Percentiles rank a stretch among this genome's conserved stretches.
These are phyloP conservation scores for Globisporangium irregulare DNA, from an alignment of 352 stramenopile genomes.

Conservation along the genomic window DNA sequence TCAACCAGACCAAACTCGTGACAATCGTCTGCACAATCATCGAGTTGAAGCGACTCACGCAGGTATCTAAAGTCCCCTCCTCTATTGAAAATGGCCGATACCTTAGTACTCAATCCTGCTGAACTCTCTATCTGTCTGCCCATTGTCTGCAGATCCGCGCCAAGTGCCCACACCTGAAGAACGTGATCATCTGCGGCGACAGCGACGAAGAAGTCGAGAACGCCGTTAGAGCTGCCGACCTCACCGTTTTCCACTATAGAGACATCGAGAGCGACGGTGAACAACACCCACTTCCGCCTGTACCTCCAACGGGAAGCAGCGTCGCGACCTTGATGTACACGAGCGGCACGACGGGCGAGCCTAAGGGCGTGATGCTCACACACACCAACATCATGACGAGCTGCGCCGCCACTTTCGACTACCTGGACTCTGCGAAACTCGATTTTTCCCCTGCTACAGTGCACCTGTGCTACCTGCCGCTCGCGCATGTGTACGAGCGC, in stretches of 20 bases:
- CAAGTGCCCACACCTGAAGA: conserved; percentile 47
- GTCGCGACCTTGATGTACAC: conserved; percentile 95
- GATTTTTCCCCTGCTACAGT: conserved; percentile 58
- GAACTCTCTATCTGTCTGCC: conserved; percentile 3
- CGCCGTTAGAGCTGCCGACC: conserved; percentile 24
- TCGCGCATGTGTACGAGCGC: conserved; percentile 97
- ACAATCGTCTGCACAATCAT: conserved; percentile 63
- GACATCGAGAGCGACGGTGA: conserved; percentile 41
- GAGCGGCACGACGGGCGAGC: conserved; percentile 93
- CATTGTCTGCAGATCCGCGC: conserved; percentile 20
- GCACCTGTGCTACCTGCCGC: conserved; percentile 95
- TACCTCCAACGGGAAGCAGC: conserved; percentile 50
- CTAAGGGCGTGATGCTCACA: conserved; percentile 95
- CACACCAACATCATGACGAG: conserved; percentile 65
- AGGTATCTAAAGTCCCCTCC: conserved; percentile 12
- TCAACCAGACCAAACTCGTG: conserved; percentile 69
- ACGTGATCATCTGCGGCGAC: conserved; percentile 40
- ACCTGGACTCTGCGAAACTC: conserved; percentile 29
- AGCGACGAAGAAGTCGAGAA: conserved; percentile 36
- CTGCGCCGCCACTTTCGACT: conserved; percentile 32
- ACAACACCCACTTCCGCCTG: conserved; percentile 21
- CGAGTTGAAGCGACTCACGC: conserved; percentile 48
- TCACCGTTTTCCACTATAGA: conserved; percentile 41
- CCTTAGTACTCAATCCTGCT: background rate
- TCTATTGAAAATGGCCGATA: background rate